Base-by-base conservation (phyloP, 352 stramenopile genomes). In the Aphanomyces cochlioides region DNA sequence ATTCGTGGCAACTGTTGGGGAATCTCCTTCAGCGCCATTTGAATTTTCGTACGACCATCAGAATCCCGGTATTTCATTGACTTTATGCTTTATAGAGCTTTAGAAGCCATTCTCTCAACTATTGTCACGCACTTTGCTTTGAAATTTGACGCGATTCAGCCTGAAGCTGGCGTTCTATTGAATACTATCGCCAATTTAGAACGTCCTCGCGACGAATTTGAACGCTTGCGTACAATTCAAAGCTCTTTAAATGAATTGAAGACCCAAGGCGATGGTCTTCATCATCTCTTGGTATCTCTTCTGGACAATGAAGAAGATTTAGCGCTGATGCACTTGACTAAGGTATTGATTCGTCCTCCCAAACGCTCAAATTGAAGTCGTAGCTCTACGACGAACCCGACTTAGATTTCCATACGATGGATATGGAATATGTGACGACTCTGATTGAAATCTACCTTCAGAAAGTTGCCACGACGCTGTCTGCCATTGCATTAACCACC, bases 401-500 rank as follows among this genome's bases (percentile, higher is more conserved):
- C 13, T 17, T 12, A 3, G 17, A 61, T 37, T 13, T 39, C 5
- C 7, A 15, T 37, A 73, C 67, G 19, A 79, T 81, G 19, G 76
- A 81, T 53, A 45, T 74, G 5, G 76, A 81, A 37, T 67, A 79
- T 57, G 76, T 76, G 3, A 72, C 77, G 48, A 73, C 78, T 37
- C 38, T 81, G 28, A 43, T 81, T 1, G 76, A 81, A 57, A 69
- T 72, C 8, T 81, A 81, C 38, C 19, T 76, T 12, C 78, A 81
- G 66, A 37, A 41, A n/a, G 43, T 37, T 7, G 39, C 19, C 28
- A 41, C 54, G 21, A 61, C 54, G 17, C 54, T 61, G 54, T 61
- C 19, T 7, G n/a, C 13, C 28, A 61, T 61, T 37, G 5, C 13
- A 37, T 37, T 61, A 7, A 28, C 19, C 10, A 12, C 43, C 54